These are phyloP conservation scores for Metschnikowia peoriensis DNA, from an alignment of 805 yeast species.

Conservation along the genomic window DNA sequence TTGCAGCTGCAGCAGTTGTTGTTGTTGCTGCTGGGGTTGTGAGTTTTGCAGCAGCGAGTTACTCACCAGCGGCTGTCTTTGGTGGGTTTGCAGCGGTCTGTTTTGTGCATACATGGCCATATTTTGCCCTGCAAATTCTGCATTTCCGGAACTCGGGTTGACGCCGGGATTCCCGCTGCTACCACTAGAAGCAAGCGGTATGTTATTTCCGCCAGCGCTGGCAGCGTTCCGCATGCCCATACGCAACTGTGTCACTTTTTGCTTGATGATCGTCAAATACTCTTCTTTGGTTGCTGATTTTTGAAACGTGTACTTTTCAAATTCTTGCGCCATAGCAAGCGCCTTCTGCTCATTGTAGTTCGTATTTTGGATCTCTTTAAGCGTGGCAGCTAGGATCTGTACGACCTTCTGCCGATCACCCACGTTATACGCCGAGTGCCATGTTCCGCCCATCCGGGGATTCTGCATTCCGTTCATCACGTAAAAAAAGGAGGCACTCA, in stretches of 20 bases:
- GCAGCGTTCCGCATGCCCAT: conserved; percentile 16
- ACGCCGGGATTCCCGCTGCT: background rate
- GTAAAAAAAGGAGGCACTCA: background rate
- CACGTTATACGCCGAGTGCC: conserved; percentile 25
- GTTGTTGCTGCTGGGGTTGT: background rate
- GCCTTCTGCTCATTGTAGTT: conserved; percentile 37
- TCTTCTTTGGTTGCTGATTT: conserved; percentile 57
- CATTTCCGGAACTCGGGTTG: background rate
- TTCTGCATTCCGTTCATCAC: conserved; percentile 22
- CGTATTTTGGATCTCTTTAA: conserved; percentile 36
- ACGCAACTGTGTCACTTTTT: conserved; percentile 36
- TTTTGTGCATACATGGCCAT: conserved; percentile 9
- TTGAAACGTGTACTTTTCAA: conserved; percentile 62
- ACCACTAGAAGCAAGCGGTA: too few species aligned
- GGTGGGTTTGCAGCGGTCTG: conserved; percentile 15
- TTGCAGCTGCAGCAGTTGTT: conserved; percentile 15
- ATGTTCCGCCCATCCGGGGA: conserved; percentile 23
- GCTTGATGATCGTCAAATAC: conserved; percentile 46
- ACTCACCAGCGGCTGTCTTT: background rate
- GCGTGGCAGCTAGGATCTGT: conserved; percentile 34
- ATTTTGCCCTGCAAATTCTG: conserved; percentile 5
- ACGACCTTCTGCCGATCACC: conserved; percentile 42
- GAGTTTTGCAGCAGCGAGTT: background rate
- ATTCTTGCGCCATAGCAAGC: conserved; percentile 59
- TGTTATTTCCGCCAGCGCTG: conserved; percentile 17